Percentiles rank a stretch among this genome's conserved stretches.
phyloP scores from a whole-genome alignment of 78 protist genomes.

The Dictyostelium discoideum region dicty_2.7 NC_007091.3:93501-94000 shows the following conservation, averaged over 20 bases:
- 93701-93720: background rate
- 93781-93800: background rate
- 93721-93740: background rate
- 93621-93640: background rate
- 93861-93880: background rate
- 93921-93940: too few relatives aligned
- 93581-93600: conserved; percentile 19
- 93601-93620: background rate
- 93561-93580: conserved; percentile 37
- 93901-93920: background rate
- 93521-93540: background rate
- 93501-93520: conserved; percentile 30
- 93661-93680: background rate
- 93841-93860: background rate
- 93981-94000: background rate
- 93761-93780: background rate
- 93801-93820: background rate
- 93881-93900: too few relatives aligned
- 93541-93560: conserved; percentile 9
- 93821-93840: background rate
- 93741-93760: background rate
- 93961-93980: background rate
- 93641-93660: background rate
- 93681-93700: conserved; percentile 5
- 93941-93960: too few relatives aligned